Evolutionary conservation across 1,284 basidiomycete genomes (phyloP).

Genomic region (Rhodofomes roseus): DNA sequence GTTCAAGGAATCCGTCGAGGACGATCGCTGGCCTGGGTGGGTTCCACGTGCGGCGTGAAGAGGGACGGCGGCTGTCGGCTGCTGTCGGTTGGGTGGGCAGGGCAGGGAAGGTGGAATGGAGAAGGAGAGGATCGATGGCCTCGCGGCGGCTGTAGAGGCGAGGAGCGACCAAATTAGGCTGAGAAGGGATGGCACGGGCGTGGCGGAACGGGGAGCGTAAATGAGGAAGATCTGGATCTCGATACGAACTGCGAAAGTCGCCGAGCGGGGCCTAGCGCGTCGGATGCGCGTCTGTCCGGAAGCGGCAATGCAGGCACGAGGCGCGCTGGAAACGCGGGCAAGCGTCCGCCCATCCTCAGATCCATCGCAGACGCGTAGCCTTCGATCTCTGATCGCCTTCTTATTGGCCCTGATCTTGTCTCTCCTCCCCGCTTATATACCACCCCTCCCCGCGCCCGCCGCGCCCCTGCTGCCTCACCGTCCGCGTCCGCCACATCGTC

Average conservation of each 20-base stretch:
- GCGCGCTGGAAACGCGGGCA: conserved; percentile 5
- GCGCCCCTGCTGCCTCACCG: conserved; percentile 34
- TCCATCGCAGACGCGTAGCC: conserved; percentile 18
- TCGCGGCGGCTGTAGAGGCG: conserved; percentile 1
- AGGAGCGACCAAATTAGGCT: not conserved
- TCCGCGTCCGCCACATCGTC: conserved; percentile 37
- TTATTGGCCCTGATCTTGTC: conserved; percentile 36
- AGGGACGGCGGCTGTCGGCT: not conserved
- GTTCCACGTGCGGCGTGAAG: not conserved
- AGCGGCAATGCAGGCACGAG: conserved; percentile 7
- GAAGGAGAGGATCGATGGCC: conserved; percentile 1
- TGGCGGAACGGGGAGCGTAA: conserved; percentile 2
- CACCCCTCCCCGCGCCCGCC: conserved; percentile 16
- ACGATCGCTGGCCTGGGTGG: not conserved
- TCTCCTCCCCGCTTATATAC: conserved; percentile 34
- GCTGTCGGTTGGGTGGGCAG: not conserved
- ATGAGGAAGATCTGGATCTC: conserved; percentile 7
- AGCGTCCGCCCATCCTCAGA: conserved; percentile 22
- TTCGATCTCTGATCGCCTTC: conserved; percentile 34
- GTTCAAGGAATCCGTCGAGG: not conserved
- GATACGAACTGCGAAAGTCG: conserved; percentile 12
- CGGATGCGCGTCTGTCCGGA: conserved; percentile 7
- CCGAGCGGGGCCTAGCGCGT: conserved; percentile 11
- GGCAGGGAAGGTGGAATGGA: not conserved
- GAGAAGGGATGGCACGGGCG: not conserved